Base-by-base conservation (phyloP, 495 filamentous ascomycete genomes). In the Tuber aestivum region DNA sequence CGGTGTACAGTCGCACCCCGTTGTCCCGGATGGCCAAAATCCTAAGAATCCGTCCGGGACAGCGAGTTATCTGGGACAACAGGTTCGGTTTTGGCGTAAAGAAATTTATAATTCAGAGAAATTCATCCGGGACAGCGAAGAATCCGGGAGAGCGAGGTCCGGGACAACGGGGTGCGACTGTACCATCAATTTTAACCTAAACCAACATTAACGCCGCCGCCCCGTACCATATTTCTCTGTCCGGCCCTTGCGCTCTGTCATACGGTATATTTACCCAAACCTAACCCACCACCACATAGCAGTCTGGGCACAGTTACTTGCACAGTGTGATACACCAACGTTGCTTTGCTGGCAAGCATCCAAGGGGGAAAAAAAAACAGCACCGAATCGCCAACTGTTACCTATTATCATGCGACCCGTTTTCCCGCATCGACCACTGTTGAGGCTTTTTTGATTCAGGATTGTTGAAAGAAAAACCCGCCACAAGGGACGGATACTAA, bases 301-400 rank as follows among this genome's bases (percentile, higher is more conserved):
- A 61, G 8, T n/a, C 23, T n/a, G n/a, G 21, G 8, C 32, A 65
- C n/a, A n/a, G n/a, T n/a, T n/a, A n/a, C n/a, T n/a, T n/a, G n/a
- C n/a, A n/a, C 38, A 40, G 38, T 40, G 38, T 4, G 12, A 8
- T 35, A 35, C 32, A 65, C 32, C 56, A 65, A 65, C 14, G 27
- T 40, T 71, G 70, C 37, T 71, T 35, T 35, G 68, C 56, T 71
- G 38, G 56, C 69, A 74, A 74, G 72, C 41, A 72, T 27, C 12
- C 8, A 74, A 73, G 23, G 41, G 40, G 41, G 27, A 40, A 74
- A 72, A 44, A 35, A 73, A 21, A 41, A 72, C 38, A 73, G 70
- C 18, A 74, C 12, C 41, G 37, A 74, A 72, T 35, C 56, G 56
- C 27, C 56, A 65, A 65, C 56, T 65, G 56, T 35, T 65, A 32